These are phyloP conservation scores for Zalaria sp. DNA, from an alignment of 2,329 filamentous ascomycete species.

Conservation along the genomic window DNA sequence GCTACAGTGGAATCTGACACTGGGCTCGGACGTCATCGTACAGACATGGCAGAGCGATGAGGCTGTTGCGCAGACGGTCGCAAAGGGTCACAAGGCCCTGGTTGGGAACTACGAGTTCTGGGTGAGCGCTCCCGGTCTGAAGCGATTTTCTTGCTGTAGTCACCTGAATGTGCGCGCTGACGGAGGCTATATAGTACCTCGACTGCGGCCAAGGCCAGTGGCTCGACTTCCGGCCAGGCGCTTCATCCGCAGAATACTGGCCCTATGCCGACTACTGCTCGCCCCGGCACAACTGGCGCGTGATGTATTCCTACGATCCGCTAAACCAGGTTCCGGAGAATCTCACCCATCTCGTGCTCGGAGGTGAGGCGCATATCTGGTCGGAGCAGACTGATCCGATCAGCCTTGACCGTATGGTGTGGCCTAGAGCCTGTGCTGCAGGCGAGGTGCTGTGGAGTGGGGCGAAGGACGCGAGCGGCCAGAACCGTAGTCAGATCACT, in stretches of 20 bases:
- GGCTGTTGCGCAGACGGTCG: conserved; percentile 46
- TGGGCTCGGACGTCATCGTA: conserved; percentile 58
- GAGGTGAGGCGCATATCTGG: conserved; percentile 75
- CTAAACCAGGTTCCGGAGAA: conserved; percentile 46
- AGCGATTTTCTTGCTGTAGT: neutral
- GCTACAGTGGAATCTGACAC: conserved; percentile 59
- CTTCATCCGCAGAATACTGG: conserved; percentile 38
- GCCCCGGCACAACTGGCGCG: conserved; percentile 67
- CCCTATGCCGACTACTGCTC: conserved; percentile 73
- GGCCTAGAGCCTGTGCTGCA: conserved; percentile 62
- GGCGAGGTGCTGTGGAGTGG: conserved; percentile 75
- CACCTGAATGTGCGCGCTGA: neutral
- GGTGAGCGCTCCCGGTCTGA: conserved; percentile 32
- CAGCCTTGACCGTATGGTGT: conserved; percentile 63
- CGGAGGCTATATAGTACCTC: conserved; percentile 44
- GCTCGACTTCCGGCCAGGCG: conserved; percentile 54
- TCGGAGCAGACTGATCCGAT: conserved; percentile 60
- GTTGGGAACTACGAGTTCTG: conserved; percentile 66
- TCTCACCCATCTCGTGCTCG: conserved; percentile 54
- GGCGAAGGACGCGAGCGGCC: conserved; percentile 46
- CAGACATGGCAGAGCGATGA: conserved; percentile 62
- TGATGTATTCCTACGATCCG: conserved; percentile 71
- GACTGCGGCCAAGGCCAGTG: conserved; percentile 73
- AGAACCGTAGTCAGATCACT: conserved; percentile 57
- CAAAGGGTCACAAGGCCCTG: conserved; percentile 54